These are phyloP conservation scores for Leishmania guyanensis DNA, from an alignment of 208 protist species.

Conservation along the genomic window DNA sequence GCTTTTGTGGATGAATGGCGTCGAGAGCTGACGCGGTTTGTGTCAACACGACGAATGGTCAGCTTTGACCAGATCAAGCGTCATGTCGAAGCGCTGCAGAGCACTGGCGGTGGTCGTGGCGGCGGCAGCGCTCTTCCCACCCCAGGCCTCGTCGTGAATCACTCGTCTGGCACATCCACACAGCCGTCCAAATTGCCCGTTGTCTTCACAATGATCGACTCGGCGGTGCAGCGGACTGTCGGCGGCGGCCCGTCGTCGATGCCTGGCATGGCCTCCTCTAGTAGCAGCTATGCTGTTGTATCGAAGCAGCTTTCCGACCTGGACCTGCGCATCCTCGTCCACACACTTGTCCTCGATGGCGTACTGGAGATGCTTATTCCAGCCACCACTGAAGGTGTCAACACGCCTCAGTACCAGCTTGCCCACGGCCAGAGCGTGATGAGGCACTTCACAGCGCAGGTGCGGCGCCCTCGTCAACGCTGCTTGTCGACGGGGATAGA, in stretches of 20 bases:
- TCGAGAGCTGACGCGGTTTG: conserved; percentile 21
- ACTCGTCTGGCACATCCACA: background rate
- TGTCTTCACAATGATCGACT: conserved; percentile 28
- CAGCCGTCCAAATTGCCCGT: background rate
- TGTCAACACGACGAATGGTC: conserved; percentile 52
- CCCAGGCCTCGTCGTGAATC: background rate
- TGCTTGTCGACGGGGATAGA: background rate
- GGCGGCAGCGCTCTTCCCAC: background rate
- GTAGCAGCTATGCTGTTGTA: background rate
- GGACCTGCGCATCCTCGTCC: conserved; percentile 65
- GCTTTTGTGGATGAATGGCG: conserved; percentile 82
- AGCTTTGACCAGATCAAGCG: conserved; percentile 59
- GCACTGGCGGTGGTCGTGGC: conserved; percentile 8
- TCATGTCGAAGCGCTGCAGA: conserved; percentile 45
- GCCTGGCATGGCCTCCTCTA: background rate
- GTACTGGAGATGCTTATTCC: conserved; percentile 59
- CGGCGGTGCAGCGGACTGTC: conserved; percentile 5
- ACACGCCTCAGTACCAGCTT: conserved; percentile 52
- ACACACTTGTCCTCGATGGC: conserved; percentile 75
- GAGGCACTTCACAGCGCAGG: conserved; percentile 65
- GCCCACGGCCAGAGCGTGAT: conserved; percentile 62
- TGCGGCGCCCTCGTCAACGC: conserved; percentile 3
- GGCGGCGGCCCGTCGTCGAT: background rate
- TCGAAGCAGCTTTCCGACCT: conserved; percentile 35
- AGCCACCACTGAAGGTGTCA: conserved; percentile 13